A percentile compares a stretch with the other conserved stretches of the same genome.
phyloP scores from a whole-genome alignment of 164 flowering plant species.

The Amborella trichopoda region DNA sequence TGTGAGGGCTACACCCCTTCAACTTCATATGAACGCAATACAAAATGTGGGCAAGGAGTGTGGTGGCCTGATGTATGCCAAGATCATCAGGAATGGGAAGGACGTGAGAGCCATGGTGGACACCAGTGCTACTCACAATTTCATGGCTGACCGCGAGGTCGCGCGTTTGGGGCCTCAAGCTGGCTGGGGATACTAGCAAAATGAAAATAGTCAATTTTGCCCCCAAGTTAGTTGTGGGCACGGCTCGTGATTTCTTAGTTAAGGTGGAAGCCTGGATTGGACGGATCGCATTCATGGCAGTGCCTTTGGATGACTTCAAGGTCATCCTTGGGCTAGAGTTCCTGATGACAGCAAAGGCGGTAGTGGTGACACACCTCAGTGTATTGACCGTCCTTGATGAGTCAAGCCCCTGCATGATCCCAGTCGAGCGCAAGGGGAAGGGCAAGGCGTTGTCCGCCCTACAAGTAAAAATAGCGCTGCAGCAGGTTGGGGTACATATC shows the following conservation, averaged over 20 bases:
- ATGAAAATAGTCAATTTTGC: slow-evolving; percentile 2
- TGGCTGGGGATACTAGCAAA: neutral
- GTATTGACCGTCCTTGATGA: neutral
- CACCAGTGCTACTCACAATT: slow-evolving; percentile 4
- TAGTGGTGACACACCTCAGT: neutral
- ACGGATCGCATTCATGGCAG: neutral
- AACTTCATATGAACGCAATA: neutral
- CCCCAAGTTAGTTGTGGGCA: neutral
- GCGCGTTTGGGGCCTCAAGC: neutral
- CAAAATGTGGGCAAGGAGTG: too few relatives aligned
- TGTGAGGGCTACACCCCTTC: neutral
- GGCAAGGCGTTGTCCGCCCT: too few relatives aligned
- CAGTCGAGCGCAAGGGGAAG: too few relatives aligned
- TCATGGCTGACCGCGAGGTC: neutral
- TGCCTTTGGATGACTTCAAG: neutral
- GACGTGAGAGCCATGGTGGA: neutral
- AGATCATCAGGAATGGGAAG: neutral
- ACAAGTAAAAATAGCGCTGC: neutral
- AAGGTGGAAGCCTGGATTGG: neutral
- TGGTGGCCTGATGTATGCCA: neutral
- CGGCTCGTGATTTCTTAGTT: neutral
- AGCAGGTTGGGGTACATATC: slow-evolving; percentile 1
- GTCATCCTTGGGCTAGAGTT: neutral
- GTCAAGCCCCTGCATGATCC: neutral
- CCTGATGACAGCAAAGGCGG: neutral